Conservation (phyloP, 140 eudicot species). For the Anethum foeniculum region DNA sequence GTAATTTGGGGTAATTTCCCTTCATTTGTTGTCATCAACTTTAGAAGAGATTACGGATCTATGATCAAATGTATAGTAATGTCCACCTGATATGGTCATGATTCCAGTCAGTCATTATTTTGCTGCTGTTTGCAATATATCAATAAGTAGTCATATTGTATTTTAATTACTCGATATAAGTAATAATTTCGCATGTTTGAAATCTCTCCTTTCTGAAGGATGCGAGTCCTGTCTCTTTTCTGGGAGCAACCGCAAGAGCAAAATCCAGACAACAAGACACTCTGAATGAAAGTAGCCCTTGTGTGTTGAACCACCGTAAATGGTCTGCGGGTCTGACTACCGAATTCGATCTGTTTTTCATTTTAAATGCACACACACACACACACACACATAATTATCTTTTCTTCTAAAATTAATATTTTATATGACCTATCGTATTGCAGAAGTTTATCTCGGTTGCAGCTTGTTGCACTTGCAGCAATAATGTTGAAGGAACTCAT, state of each 20-base stretch:
- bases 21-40: background rate
- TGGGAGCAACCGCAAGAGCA: constrained; percentile 36
- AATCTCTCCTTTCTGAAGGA: constrained; percentile 31
- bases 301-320: background rate
- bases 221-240: constrained; percentile 55
- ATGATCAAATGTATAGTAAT: background rate
- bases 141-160: background rate
- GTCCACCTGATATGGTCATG: background rate
- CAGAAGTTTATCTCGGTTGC: background rate
- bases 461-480: background rate
- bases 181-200: background rate
- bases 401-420: background rate
- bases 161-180: background rate
- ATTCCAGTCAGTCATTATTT: background rate
- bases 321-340: background rate
- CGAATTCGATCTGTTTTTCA: background rate
- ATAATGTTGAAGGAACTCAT: background rate
- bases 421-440: background rate
- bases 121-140: background rate
- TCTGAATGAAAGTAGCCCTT: constrained; percentile 19
- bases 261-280: constrained; percentile 35
- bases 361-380: background rate
- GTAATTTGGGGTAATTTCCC: too few relatives aligned
- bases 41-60: background rate
- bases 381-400: too few relatives aligned